Base-by-base conservation (phyloP, 2,329 filamentous ascomycete species). In the Xylaria sp. region DNA sequence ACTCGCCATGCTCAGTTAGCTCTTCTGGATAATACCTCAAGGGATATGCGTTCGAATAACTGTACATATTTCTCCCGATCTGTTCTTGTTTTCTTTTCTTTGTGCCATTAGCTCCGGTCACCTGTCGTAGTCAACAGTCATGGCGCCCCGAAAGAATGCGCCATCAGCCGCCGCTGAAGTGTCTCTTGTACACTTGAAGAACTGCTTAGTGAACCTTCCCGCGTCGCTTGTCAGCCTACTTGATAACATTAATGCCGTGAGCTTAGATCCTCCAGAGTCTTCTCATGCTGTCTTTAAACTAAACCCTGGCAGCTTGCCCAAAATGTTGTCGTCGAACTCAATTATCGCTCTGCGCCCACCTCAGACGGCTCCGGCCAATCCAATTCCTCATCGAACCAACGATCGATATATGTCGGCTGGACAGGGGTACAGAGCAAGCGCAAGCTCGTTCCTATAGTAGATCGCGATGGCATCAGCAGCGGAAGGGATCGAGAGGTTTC, bases 381-480 rank as follows among this genome's bases (percentile, higher is more conserved):
- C 30, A 75, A 72, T 63, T 83, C 84, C 74, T 76, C 83, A 45
- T 78, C 84, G 60, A 78, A 83, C 61, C 87, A 89, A 73, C 88
- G 86, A 76, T 97, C 93, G 56, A 85, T 97, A 74, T 99, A 92
- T 78, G 85, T 97, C 67, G 96, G 96, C 79, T 99, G 96, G 96
- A 97, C 96, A 12, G 96, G 96, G 74, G 97, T 99, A 93, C 92
- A 94, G 72, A 97, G 94, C 84, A 97, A 94, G 85, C 89, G 93
- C 76, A 92, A 90, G 78, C 83, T 92, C 73, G 88, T 90, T 13
- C 88, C 93, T 0, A 86, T 94, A 32, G 89, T 96, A 32, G 86
- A 88, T 65, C 89, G 91, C 72, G 92, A 96, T 76, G 91, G 93
- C 0, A 86, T 94, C 73, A 87, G 85, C 34, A 84, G 83, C n/a